phyloP scores from a whole-genome alignment of 163 green algal species.

The Trebouxiophyceae sp. region DNA sequence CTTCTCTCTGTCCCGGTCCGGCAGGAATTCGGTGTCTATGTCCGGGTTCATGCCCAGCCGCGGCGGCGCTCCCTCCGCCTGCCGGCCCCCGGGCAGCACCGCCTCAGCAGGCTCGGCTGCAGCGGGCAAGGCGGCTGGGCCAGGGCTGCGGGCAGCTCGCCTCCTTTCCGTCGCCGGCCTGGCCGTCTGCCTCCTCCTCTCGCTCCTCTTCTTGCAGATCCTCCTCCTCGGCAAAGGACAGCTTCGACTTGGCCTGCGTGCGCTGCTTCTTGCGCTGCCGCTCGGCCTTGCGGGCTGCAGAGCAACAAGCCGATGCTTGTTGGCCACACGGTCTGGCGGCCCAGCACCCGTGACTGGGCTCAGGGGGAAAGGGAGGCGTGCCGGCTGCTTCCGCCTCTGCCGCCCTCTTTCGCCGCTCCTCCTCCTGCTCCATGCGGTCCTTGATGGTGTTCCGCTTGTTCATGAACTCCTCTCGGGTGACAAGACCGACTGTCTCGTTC shows the following conservation, averaged over 20 bases:
- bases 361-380: background rate
- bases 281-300: slow-evolving; percentile 35
- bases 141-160: too few relatives aligned
- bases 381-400: background rate
- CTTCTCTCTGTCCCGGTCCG: slow-evolving; percentile 77
- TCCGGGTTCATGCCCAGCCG: slow-evolving; percentile 84
- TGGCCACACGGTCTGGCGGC: background rate
- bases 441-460: slow-evolving; percentile 64
- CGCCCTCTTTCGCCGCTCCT: slow-evolving; percentile 17
- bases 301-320: background rate
- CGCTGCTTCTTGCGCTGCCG: slow-evolving; percentile 42
- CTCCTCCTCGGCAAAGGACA: slow-evolving; percentile 61
- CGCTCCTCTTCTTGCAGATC: slow-evolving; percentile 37
- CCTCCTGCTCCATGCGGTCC: slow-evolving; percentile 36
- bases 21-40: slow-evolving; percentile 84
- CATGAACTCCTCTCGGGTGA: slow-evolving; percentile 84
- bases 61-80: slow-evolving; percentile 5
- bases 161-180: too few relatives aligned
- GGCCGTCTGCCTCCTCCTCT: slow-evolving; percentile 14
- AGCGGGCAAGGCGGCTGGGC: too few relatives aligned
- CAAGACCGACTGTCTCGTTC: slow-evolving; percentile 82
- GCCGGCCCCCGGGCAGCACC: background rate
- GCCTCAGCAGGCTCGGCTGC: slow-evolving; percentile 12
- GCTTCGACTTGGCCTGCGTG: slow-evolving; percentile 39
- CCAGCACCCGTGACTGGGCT: background rate